Evolutionary conservation across 228 moss, liverwort and hornwort species (phyloP).

Genomic region (Sphagnum fallax): DNA sequence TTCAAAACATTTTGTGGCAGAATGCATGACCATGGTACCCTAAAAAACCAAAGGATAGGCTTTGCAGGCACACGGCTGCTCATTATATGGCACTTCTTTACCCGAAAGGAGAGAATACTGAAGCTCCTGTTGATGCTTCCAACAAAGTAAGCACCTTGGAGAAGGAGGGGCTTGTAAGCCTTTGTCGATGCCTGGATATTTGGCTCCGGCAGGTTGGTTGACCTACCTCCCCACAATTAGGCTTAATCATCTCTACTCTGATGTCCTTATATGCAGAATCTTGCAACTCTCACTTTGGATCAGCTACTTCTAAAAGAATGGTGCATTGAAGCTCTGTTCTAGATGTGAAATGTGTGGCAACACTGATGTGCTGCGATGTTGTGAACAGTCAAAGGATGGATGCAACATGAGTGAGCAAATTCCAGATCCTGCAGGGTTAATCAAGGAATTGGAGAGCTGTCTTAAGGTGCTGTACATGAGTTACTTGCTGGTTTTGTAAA

Average conservation of each 20-base stretch:
- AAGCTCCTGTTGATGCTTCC: conserved; percentile 9
- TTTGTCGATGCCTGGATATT: conserved; percentile 43
- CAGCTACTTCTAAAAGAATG: too few relatives aligned
- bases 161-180: conserved; percentile 59
- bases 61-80: conserved; percentile 68
- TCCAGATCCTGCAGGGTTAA: conserved; percentile 24
- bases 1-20: conserved; percentile 2
- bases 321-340: neutral
- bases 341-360: neutral
- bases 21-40: conserved; percentile 21
- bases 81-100: conserved; percentile 49
- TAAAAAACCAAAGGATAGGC: conserved; percentile 23
- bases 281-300: too few relatives aligned
- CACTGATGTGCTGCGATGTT: conserved; percentile 2
- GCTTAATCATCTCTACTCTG: too few relatives aligned
- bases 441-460: conserved; percentile 41
- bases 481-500: neutral
- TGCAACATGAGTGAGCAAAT: conserved; percentile 30
- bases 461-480: conserved; percentile 18
- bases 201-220: conserved; percentile 59
- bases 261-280: too few relatives aligned
- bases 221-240: neutral
- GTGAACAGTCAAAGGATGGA: conserved; percentile 62
- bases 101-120: conserved; percentile 18
- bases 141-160: conserved; percentile 54